Evolutionary conservation across 2,329 filamentous ascomycete species (phyloP).

Genomic region (Chaetoscypha palmicola): DNA sequence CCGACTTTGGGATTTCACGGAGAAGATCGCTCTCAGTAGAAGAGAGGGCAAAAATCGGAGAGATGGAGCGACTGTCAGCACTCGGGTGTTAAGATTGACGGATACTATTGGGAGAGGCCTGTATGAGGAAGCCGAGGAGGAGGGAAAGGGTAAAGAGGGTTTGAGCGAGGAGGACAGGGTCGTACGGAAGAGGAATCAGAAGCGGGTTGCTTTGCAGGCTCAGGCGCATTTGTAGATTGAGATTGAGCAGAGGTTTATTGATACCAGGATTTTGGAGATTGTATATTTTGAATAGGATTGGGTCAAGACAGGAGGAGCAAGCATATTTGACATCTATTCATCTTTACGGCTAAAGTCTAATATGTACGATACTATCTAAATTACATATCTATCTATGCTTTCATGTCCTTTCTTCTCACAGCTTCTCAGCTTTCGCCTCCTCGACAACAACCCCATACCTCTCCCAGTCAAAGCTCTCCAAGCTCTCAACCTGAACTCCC

Average conservation of each 20-base stretch:
- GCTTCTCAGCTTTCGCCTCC: no score
- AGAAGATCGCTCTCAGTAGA: constrained; percentile 73
- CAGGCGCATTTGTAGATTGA: constrained; percentile 42
- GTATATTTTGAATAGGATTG: not conserved
- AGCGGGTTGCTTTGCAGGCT: constrained; percentile 41
- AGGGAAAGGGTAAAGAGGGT: constrained; percentile 40
- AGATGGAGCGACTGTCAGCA: constrained; percentile 85
- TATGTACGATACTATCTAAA: no score
- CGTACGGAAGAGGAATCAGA: constrained; percentile 42
- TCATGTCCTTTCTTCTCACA: no score
- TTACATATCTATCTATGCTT: no score
- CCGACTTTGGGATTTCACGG: constrained; percentile 84
- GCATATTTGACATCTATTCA: no score
- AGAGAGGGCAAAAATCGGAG: constrained; percentile 92
- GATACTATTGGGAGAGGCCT: constrained; percentile 65
- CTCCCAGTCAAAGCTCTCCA: constrained; percentile 51
- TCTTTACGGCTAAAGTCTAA: no score
- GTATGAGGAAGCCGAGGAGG: constrained; percentile 46
- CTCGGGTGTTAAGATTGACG: constrained; percentile 69
- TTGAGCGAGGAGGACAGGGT: no score
- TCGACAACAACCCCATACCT: constrained; percentile 55
- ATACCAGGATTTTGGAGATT: not conserved
- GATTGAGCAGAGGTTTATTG: not conserved
- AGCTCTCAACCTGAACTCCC: constrained; percentile 46
- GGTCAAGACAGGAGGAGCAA: no score